Evolutionary conservation across 331 rosid species (phyloP), one percentile per base, ranked within the genome.

Genomic region (Quercus tomentella): DNA sequence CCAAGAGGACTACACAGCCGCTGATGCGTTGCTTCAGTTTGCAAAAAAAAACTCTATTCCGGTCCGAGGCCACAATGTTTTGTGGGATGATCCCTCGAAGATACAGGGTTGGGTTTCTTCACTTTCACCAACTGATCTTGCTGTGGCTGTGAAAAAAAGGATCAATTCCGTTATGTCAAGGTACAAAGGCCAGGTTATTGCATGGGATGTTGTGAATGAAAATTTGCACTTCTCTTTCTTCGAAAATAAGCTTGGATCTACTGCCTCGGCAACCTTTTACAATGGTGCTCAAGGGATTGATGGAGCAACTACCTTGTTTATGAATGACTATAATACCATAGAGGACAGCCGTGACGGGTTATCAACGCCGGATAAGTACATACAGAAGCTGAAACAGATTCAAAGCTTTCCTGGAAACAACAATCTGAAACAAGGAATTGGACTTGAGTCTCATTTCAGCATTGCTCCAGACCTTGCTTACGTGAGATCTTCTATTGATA

Each of bases 191-290:
- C 77, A 86, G 65, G 23, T 94, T 21, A 86, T 90, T 62, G 88
- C 68, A 4, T 94, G 97, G 98, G 98, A 94, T 79, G 97, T 92
- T 66, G 90, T 82, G 1, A 94, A 94, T 70, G 98, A 94, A 74
- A 87, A 92, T 71, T 7, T 94, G 25, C 97, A 91, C 76, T 74
- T 73, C 6, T 49, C 82, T 2, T 91, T 89, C 79, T 91, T 89
- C 1, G 96, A 91, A 75, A 25, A 49, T 3, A 86, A 80, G 68
- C 76, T 92, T 26, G 96, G 97, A 43, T 20, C 3, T 2, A 1
- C 0, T 21, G 77, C 88, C 58, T 89, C 95, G 2, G 52, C 84
- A 0, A 3, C 15, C 45, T 33, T 84, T 2, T 92, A 87, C 60
- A 85, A 74, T 8, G 56, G 41, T 73, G 97, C 81, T 81, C 74